phyloP scores from a whole-genome alignment of 2,329 filamentous ascomycete species.

The Fusarium chuoi region DNA sequence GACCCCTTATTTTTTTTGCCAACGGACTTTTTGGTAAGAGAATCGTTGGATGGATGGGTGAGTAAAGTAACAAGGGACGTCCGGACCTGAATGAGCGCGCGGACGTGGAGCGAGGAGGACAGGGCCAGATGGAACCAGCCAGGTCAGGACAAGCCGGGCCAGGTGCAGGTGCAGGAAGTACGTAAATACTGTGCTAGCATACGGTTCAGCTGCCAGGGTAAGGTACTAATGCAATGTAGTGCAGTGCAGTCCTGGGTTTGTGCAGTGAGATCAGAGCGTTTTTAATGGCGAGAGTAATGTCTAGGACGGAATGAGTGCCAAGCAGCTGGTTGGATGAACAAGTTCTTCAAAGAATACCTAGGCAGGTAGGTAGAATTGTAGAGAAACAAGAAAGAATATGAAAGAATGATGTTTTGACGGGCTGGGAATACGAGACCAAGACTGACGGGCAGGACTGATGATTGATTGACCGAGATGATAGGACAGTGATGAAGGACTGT shows the following conservation, averaged over 20 bases:
- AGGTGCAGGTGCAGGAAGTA: slow-evolving; percentile 12
- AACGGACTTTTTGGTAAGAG: slow-evolving; percentile 31
- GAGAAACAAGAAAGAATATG: not conserved
- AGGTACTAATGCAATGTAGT: not conserved
- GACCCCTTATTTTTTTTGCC: slow-evolving; percentile 38
- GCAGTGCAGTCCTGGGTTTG: not conserved
- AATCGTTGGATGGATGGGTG: slow-evolving; percentile 38
- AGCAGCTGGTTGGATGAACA: slow-evolving; percentile 35
- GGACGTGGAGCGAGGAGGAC: slow-evolving; percentile 35
- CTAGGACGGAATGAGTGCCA: slow-evolving; percentile 38
- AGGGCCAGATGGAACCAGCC: slow-evolving; percentile 9
- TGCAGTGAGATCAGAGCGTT: slow-evolving; percentile 26
- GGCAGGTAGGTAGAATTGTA: not conserved
- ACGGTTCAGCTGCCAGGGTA: slow-evolving; percentile 29
- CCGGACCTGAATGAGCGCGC: slow-evolving; percentile 29
- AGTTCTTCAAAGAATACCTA: not conserved
- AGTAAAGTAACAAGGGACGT: slow-evolving; percentile 36
- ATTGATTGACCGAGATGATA: slow-evolving; percentile 13
- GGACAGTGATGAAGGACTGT: slow-evolving; percentile 14
- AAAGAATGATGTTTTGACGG: slow-evolving; percentile 30
- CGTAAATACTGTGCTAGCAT: slow-evolving; percentile 32
- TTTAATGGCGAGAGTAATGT: slow-evolving; percentile 42
- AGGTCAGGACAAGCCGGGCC: not conserved
- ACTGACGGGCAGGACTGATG: slow-evolving; percentile 4
- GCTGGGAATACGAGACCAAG: slow-evolving; percentile 45